Conservation (phyloP, 805 yeast genomes). For the Wickerhamiella musiphila region DNA sequence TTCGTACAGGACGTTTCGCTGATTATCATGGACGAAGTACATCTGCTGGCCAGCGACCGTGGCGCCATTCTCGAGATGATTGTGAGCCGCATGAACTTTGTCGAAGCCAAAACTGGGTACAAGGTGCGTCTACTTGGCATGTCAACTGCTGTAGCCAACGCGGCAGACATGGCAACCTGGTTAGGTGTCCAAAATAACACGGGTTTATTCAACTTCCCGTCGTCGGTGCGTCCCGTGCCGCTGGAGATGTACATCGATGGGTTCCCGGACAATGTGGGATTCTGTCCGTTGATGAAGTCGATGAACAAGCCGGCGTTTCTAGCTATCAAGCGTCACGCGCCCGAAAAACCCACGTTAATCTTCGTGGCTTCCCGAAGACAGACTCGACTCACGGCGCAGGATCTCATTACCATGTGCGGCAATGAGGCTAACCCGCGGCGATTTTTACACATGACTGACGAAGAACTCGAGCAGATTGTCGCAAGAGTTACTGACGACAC, state of each 20-base stretch:
- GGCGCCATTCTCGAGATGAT: conserved; percentile 80
- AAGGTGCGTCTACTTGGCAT: conserved; percentile 55
- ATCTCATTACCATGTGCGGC: conserved; percentile 62
- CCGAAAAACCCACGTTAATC: conserved; percentile 65
- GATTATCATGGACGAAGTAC: conserved; percentile 76
- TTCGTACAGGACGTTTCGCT: conserved; percentile 61
- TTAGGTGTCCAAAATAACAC: conserved; percentile 37
- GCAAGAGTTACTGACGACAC: conserved; percentile 66
- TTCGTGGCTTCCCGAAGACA: conserved; percentile 75
- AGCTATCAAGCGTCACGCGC: conserved; percentile 86
- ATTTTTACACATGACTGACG: conserved; percentile 48
- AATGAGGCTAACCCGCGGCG: conserved; percentile 60
- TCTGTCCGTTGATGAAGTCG: conserved; percentile 70
- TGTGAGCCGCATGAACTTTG: conserved; percentile 71
- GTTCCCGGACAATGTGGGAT: conserved; percentile 63
- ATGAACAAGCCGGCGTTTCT: conserved; percentile 82
- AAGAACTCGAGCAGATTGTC: conserved; percentile 36
- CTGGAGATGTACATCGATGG: conserved; percentile 78
- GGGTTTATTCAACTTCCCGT: conserved; percentile 66
- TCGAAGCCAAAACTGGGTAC: conserved; percentile 39
- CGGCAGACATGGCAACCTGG: conserved; percentile 77
- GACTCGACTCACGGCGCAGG: conserved; percentile 64
- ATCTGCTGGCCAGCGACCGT: conserved; percentile 66
- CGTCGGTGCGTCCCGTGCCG: conserved; percentile 72
- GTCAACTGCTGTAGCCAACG: conserved; percentile 77